A percentile compares a stretch with the other conserved stretches of the same genome.
These are phyloP conservation scores for Beauveria rudraprayagi DNA, from an alignment of 2,329 filamentous ascomycete genomes.

Conservation along the genomic window DNA sequence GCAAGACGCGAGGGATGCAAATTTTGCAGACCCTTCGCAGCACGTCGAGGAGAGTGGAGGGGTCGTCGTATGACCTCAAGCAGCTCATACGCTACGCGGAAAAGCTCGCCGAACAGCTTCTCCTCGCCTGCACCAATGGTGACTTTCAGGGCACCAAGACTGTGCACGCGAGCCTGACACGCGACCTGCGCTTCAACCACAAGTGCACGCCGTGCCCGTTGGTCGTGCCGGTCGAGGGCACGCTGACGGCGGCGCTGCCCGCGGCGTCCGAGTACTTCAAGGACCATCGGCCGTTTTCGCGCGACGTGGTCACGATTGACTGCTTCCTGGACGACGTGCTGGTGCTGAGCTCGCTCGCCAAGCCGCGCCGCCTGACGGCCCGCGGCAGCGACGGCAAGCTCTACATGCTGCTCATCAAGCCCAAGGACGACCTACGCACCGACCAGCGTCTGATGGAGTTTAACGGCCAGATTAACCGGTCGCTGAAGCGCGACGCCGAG, in stretches of 20 bases:
- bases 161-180: slow-evolving; percentile 63
- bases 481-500: slow-evolving; percentile 84
- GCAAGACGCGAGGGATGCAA: slow-evolving; percentile 45
- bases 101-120: slow-evolving; percentile 72
- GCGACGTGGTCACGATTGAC: slow-evolving; percentile 75
- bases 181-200: slow-evolving; percentile 75
- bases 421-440: slow-evolving; percentile 94
- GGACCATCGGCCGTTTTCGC: slow-evolving; percentile 79
- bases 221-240: slow-evolving; percentile 82
- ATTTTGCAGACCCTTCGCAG: slow-evolving; percentile 44
- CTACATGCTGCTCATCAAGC: slow-evolving; percentile 92
- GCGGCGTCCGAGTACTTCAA: slow-evolving; percentile 61
- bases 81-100: slow-evolving; percentile 69
- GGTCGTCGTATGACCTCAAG: slow-evolving; percentile 52
- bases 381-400: slow-evolving; percentile 80
- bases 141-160: slow-evolving; percentile 61
- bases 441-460: slow-evolving; percentile 99
- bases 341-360: slow-evolving; percentile 83
- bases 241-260: slow-evolving; percentile 75
- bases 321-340: slow-evolving; percentile 80
- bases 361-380: slow-evolving; percentile 81
- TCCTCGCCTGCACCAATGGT: slow-evolving; percentile 71
- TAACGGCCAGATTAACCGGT: slow-evolving; percentile 95
- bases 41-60: slow-evolving; percentile 43
- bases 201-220: slow-evolving; percentile 75